Base-by-base conservation (phyloP, 2,329 filamentous ascomycete species). In the Mycosphaerella arachidis region DNA sequence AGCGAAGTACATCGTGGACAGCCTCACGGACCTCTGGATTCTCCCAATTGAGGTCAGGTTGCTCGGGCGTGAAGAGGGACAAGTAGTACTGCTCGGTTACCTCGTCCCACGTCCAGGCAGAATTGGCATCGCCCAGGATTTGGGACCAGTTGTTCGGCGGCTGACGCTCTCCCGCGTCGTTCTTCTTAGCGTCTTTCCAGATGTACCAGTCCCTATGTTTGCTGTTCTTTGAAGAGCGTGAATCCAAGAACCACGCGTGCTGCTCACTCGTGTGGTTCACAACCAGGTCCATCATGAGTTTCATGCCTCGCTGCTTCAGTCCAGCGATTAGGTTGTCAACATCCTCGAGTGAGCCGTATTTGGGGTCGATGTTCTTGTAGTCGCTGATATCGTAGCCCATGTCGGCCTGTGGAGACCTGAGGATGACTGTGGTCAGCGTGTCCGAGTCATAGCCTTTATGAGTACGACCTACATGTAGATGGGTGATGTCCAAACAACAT, bases 401-500 rank as follows among this genome's bases (percentile, higher is more conserved):
- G 56, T 82, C 80, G 4, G 79, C 77, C 69, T 82, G 81, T 16
- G 81, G 81, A 10, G 79, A 81, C 60, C 81, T 81, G 71, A 78
- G 81, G 12, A 80, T 77, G 2, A 87, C 88, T 48, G 82, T 88
- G 0, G 86, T 73, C 87, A 35, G 50, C 24, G 30, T 33, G 27
- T 33, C 13, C 4, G 12, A 5, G 6, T n/a, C 9, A 48, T 48
- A 13, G 37, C 37, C n/a, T 43, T 12, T n/a, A 43, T n/a, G n/a
- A n/a, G 56, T 55, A 20, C 53, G 60, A 24, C 24, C 24, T 24
- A 24, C 60, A 81, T 81, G 71, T 78, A 82, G 12, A 80, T 77
- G 2, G 87, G 88, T 48, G 82, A 88, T 0, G 86, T 73, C 87
- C 87, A 90, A 53, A 91, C 77, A 6, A 85, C 80, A 66, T 89